Evolutionary conservation across 169 alveolate species (phyloP).

Genomic region (Eimeria maxima): DNA sequence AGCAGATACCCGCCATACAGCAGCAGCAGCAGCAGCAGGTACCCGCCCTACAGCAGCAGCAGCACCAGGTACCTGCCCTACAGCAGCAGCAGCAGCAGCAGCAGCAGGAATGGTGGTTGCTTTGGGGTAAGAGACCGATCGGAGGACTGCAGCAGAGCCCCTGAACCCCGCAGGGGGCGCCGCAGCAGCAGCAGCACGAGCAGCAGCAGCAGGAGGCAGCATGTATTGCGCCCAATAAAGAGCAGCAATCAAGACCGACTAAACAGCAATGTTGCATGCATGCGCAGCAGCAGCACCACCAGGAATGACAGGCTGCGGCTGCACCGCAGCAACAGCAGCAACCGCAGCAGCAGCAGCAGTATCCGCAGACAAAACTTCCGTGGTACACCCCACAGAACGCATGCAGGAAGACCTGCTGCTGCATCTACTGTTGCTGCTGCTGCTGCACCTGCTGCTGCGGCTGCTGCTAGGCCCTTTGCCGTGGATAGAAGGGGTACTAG

Average conservation of each 20-base stretch:
- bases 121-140: not conserved
- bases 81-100: conserved; percentile 27
- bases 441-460: conserved; percentile 14
- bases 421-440: conserved; percentile 35
- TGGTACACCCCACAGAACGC: conserved; percentile 17
- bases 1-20: not conserved
- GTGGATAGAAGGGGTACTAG: not conserved
- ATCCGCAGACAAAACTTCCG: not conserved
- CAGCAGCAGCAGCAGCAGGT: conserved; percentile 24
- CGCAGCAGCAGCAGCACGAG: conserved; percentile 28
- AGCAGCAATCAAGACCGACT: not conserved
- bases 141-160: not conserved
- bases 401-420: not conserved
- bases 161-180: not conserved
- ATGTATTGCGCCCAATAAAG: not conserved
- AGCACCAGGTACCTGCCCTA: not conserved
- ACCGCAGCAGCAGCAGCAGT: conserved; percentile 3
- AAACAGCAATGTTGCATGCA: not conserved
- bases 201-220: conserved; percentile 27
- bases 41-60: not conserved
- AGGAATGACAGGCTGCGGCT: not conserved
- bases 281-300: conserved; percentile 35
- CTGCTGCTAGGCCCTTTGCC: not conserved
- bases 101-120: not conserved
- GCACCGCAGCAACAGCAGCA: conserved; percentile 6